Evolutionary conservation across 2,329 filamentous ascomycete species (phyloP).

Genomic region (Lomentospora prolificans): DNA sequence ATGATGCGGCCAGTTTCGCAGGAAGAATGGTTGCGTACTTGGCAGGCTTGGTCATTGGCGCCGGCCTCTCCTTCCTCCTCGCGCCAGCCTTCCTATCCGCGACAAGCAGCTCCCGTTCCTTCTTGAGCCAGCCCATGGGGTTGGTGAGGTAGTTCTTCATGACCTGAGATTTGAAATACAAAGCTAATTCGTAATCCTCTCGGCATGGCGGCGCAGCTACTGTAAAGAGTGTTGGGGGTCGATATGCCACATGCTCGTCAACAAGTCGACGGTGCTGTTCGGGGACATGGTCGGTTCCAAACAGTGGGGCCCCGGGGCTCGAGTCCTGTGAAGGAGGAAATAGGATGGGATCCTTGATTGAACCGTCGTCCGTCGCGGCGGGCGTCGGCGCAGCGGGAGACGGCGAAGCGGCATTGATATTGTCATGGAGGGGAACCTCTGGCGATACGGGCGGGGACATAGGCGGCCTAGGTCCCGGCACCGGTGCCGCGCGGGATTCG

Average conservation of each 20-base stretch:
- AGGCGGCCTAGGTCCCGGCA: slow-evolving; percentile 20
- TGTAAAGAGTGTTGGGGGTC: slow-evolving; percentile 31
- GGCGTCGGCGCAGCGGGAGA: slow-evolving; percentile 16
- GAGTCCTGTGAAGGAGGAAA: slow-evolving; percentile 38
- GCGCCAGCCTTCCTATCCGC: slow-evolving; percentile 35
- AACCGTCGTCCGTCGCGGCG: slow-evolving; percentile 17
- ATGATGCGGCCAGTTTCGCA: slow-evolving; percentile 20
- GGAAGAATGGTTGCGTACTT: slow-evolving; percentile 31
- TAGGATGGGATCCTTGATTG: slow-evolving; percentile 43
- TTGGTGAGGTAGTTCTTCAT: slow-evolving; percentile 34
- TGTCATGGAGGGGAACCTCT: slow-evolving; percentile 26
- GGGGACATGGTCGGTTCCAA: slow-evolving; percentile 34
- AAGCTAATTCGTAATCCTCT: slow-evolving; percentile 43
- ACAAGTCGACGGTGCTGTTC: slow-evolving; percentile 33
- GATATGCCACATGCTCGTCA: slow-evolving; percentile 37
- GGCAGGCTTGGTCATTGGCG: background rate
- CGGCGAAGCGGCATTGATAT: slow-evolving; percentile 21
- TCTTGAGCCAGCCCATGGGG: slow-evolving; percentile 36
- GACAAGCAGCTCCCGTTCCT: slow-evolving; percentile 37
- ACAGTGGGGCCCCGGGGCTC: slow-evolving; percentile 33
- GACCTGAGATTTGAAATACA: slow-evolving; percentile 44
- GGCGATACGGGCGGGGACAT: slow-evolving; percentile 53
- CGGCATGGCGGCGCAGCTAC: slow-evolving; percentile 34
- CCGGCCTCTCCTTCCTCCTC: slow-evolving; percentile 12
- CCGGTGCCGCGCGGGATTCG: background rate